phyloP scores from a whole-genome alignment of 345 rosid genomes.

The Lepidium didymum region DNA sequence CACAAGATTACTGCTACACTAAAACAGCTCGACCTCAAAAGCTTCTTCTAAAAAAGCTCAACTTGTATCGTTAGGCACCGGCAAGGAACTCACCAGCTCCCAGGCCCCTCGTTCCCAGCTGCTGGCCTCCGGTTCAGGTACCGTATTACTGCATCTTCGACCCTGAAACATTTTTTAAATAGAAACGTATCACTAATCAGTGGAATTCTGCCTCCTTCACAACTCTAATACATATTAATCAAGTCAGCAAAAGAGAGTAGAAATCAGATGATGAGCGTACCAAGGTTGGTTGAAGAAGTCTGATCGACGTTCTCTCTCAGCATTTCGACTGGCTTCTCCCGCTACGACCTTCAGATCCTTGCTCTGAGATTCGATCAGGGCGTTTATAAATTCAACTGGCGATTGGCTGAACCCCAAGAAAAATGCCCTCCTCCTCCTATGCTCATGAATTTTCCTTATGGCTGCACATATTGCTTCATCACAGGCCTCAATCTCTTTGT shows the following conservation, averaged over 20 bases:
- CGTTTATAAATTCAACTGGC: constrained; percentile 90
- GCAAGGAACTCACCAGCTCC: constrained; percentile 48
- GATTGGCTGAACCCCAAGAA: constrained; percentile 97
- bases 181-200: constrained; percentile 11
- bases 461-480: constrained; percentile 94
- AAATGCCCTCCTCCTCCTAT: constrained; percentile 83
- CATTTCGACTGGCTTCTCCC: constrained; percentile 81
- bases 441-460: constrained; percentile 89
- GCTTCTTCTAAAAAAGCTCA: not conserved
- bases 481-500: constrained; percentile 91
- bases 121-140: constrained; percentile 92
- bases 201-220: not conserved
- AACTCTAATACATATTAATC: not conserved
- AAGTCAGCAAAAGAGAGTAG: not conserved
- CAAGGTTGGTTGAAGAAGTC: constrained; percentile 97
- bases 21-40: not conserved
- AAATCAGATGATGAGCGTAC: constrained; percentile 35
- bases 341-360: constrained; percentile 81
- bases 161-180: constrained; percentile 45
- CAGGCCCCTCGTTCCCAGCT: constrained; percentile 77
- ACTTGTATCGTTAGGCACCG: not conserved
- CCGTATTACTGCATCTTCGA: constrained; percentile 94
- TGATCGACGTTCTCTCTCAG: constrained; percentile 79
- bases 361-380: constrained; percentile 89
- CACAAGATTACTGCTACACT: constrained; percentile 11